Evolutionary conservation across 1,284 basidiomycete genomes (phyloP).

Genomic region (Sanghuangporus sanghuang): DNA sequence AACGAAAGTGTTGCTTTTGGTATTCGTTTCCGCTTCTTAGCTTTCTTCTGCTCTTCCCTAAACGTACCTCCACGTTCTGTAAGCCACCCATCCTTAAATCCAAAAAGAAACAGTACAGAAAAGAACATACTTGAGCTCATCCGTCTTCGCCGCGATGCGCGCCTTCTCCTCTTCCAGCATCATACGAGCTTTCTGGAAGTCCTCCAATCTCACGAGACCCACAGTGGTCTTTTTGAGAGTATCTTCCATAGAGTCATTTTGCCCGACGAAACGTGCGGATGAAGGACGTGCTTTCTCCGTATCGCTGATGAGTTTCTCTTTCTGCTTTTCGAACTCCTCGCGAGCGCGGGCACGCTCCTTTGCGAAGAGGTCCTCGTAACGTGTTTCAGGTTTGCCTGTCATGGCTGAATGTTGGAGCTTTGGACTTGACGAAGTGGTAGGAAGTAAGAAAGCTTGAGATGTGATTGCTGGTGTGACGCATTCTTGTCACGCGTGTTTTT

Average conservation of each 20-base stretch:
- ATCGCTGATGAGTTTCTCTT: slow-evolving; percentile 75
- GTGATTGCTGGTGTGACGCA: neutral
- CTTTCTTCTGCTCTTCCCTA: slow-evolving; percentile 82
- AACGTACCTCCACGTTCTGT: slow-evolving; percentile 74
- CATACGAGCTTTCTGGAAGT: slow-evolving; percentile 86
- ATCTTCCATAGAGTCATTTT: slow-evolving; percentile 95
- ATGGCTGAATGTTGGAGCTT: slow-evolving; percentile 31
- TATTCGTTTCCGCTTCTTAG: slow-evolving; percentile 87
- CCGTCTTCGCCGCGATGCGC: slow-evolving; percentile 79
- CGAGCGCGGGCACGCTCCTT: slow-evolving; percentile 81
- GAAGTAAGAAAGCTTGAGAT: neutral
- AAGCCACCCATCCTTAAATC: slow-evolving; percentile 41
- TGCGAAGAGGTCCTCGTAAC: slow-evolving; percentile 71
- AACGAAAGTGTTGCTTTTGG: slow-evolving; percentile 83
- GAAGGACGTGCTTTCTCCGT: slow-evolving; percentile 83
- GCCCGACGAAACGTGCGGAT: slow-evolving; percentile 85
- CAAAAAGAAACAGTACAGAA: neutral
- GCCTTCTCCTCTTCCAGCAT: slow-evolving; percentile 92
- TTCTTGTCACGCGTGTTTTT: neutral
- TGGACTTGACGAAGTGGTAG: neutral
- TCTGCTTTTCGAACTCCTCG: slow-evolving; percentile 87
- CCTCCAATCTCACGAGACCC: slow-evolving; percentile 89
- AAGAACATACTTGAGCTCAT: slow-evolving; percentile 76
- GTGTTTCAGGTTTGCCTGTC: slow-evolving; percentile 72
- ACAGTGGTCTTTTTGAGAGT: slow-evolving; percentile 90